A percentile compares a stretch with the other conserved stretches of the same genome.
Evolutionary conservation across 1,139 yeast genomes (phyloP).

Genomic region (Sugiyamaella grinbergsii): DNA sequence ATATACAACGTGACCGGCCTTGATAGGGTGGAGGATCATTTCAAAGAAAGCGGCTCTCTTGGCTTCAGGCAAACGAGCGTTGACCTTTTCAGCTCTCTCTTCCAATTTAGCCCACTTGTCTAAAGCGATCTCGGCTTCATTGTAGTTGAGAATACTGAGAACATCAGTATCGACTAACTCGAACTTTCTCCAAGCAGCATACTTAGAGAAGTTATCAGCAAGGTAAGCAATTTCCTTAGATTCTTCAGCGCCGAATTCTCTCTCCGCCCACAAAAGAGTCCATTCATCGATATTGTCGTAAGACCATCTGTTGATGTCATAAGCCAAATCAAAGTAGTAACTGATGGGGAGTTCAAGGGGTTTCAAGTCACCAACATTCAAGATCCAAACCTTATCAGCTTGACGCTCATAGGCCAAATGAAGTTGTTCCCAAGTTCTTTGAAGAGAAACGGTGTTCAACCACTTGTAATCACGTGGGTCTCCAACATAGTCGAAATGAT

Average conservation of each 20-base stretch:
- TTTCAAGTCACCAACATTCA: conserved; percentile 32
- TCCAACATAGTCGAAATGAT: conserved; percentile 32
- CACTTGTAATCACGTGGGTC: conserved; percentile 31
- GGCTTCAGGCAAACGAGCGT: conserved; percentile 18
- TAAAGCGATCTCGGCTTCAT: conserved; percentile 27
- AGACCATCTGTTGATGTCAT: conserved; percentile 28
- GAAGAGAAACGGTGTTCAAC: conserved; percentile 28
- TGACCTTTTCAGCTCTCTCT: conserved; percentile 21
- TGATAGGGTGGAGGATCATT: conserved; percentile 28
- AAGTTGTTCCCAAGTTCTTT: conserved; percentile 30
- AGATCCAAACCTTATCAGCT: conserved; percentile 29
- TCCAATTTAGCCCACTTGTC: conserved; percentile 24
- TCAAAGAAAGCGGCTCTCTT: conserved; percentile 25
- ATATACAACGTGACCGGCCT: conserved; percentile 26
- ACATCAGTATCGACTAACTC: conserved; percentile 26
- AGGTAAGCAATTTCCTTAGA: conserved; percentile 27
- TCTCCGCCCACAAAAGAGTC: conserved; percentile 26
- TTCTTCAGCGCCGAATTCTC: conserved; percentile 24
- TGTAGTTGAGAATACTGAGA: conserved; percentile 26
- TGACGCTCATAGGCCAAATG: conserved; percentile 26
- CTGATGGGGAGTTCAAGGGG: conserved; percentile 31
- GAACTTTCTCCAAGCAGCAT: conserved; percentile 29
- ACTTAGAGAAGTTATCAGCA: conserved; percentile 22
- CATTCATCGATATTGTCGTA: conserved; percentile 25
- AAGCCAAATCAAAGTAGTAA: conserved; percentile 28